Base-by-base conservation (phyloP, 2,329 filamentous ascomycete genomes). In the Colletotrichum karsti region DNA sequence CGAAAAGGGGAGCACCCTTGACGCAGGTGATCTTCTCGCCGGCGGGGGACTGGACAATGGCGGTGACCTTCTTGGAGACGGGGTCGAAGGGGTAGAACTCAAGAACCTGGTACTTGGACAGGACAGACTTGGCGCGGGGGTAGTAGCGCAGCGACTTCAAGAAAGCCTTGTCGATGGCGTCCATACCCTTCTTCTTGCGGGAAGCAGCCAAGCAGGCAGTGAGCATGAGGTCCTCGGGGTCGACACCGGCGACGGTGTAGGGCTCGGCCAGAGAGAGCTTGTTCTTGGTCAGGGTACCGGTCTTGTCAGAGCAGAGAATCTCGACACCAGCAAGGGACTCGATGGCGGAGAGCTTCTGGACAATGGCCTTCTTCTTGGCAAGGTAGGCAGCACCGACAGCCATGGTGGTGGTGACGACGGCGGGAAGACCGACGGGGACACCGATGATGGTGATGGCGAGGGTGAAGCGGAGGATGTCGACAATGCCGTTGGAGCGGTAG, bases 291-390 rank as follows among this genome's bases (percentile, higher is more conserved):
- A 97, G 83, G 67, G 94, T 97, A 84, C 94, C 94, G 30, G 94
- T 97, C 89, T 97, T 97, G 88, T 97, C 94, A 59, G 94, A 95
- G 87, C 94, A 97, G 64, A 97, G 92, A 80, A 97, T 96, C 83
- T 97, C 92, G 70, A 97, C 94, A 85, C 94, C 94, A 77, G 94
- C 94, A 72, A 97, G 88, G 26, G 94, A 97, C 85, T 97, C 94
- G 70, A 97, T 97, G 72, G 94, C 94, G 35, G 92, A 94, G 59
- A 97, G 90, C 86, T 95, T 97, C 85, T 97, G 94, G 72, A 97
- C 94, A 73, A 97, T 97, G 61, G 94, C 94, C 85, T 95, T 90
- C 87, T 95, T 95, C 87, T 94, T 95, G 76, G 94, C 94, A 67
- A 97, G 89, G 81, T 96, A 96, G 71, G 93, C 92, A 72, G 94